These are phyloP conservation scores for Taiozyma sp. DNA, from an alignment of 1,139 yeast genomes.

Conservation along the genomic window DNA sequence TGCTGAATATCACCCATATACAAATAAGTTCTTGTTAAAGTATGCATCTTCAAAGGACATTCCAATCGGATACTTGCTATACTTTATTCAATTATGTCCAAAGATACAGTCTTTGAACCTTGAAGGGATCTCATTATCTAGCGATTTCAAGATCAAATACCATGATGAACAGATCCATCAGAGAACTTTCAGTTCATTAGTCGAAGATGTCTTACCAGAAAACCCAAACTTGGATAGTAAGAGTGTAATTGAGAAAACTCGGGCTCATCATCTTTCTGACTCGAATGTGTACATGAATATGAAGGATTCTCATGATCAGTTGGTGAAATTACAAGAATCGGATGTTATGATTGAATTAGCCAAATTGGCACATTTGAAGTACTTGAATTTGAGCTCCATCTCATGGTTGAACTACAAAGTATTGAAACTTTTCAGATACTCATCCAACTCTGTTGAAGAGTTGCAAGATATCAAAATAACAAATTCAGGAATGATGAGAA, in stretches of 20 bases:
- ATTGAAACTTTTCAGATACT: slow-evolving; percentile 31
- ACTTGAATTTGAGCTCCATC: slow-evolving; percentile 40
- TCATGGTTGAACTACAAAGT: slow-evolving; percentile 47
- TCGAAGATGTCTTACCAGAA: slow-evolving; percentile 8
- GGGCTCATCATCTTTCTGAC: slow-evolving; percentile 17
- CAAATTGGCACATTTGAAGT: slow-evolving; percentile 27
- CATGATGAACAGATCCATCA: not conserved
- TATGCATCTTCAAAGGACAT: slow-evolving; percentile 60
- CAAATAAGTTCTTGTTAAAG: slow-evolving; percentile 51
- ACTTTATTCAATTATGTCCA: slow-evolving; percentile 54
- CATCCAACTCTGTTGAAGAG: slow-evolving; percentile 17
- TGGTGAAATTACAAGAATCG: slow-evolving; percentile 33
- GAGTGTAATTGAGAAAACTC: not conserved
- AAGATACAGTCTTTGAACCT: slow-evolving; percentile 47
- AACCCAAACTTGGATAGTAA: slow-evolving; percentile 1
- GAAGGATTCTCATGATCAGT: slow-evolving; percentile 11
- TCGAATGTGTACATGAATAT: slow-evolving; percentile 13
- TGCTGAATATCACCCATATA: slow-evolving; percentile 47
- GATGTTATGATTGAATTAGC: slow-evolving; percentile 35
- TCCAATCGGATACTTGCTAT: slow-evolving; percentile 65
- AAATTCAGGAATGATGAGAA: slow-evolving; percentile 57
- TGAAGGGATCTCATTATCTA: slow-evolving; percentile 50
- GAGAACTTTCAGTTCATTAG: slow-evolving; percentile 7
- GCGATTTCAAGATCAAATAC: slow-evolving; percentile 49
- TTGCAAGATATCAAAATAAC: slow-evolving; percentile 20